phyloP scores from a whole-genome alignment of 306 rosid species.

The Ochetophila trinervis region DNA sequence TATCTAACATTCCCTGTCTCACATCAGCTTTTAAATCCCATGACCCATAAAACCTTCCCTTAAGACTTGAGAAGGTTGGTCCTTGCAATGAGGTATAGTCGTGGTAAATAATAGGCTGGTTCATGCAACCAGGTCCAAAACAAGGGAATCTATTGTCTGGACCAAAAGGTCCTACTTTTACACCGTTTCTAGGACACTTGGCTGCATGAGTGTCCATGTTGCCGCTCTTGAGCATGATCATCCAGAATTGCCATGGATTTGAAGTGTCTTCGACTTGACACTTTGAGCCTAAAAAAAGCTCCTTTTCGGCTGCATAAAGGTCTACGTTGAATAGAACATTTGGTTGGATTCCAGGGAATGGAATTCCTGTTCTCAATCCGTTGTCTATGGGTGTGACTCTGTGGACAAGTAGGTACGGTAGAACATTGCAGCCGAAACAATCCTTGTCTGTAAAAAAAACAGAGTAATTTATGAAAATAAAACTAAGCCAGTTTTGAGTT shows the following conservation, averaged over 20 bases:
- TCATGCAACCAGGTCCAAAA: conserved; percentile 60
- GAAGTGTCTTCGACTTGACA: conserved; percentile 48
- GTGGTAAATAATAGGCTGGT: conserved; percentile 50
- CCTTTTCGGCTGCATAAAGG: conserved; percentile 38
- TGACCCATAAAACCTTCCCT: conserved; percentile 50
- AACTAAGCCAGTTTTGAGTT: too few relatives aligned
- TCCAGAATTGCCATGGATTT: conserved; percentile 61
- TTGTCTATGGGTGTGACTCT: conserved; percentile 47
- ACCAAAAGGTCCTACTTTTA: conserved; percentile 30
- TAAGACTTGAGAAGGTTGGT: conserved; percentile 18
- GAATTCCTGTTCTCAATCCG: conserved; percentile 37
- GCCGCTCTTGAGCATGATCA: conserved; percentile 64
- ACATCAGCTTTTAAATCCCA: conserved; percentile 43
- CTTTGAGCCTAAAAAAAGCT: conserved; percentile 42
- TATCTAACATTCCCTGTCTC: conserved; percentile 18
- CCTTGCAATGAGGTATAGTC: conserved; percentile 43
- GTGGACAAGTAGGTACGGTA: conserved; percentile 39
- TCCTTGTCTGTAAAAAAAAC: conserved; percentile 22
- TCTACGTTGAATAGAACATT: conserved; percentile 26
- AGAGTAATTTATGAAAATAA: too few relatives aligned
- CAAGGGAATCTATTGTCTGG: conserved; percentile 43
- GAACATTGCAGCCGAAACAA: conserved; percentile 31
- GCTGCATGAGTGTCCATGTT: conserved; percentile 55
- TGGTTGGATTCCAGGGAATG: conserved; percentile 31
- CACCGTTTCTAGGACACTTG: conserved; percentile 44